These are phyloP conservation scores for Salvia rosmarinus DNA, from an alignment of 257 asterid species.

Conservation along the genomic window DNA sequence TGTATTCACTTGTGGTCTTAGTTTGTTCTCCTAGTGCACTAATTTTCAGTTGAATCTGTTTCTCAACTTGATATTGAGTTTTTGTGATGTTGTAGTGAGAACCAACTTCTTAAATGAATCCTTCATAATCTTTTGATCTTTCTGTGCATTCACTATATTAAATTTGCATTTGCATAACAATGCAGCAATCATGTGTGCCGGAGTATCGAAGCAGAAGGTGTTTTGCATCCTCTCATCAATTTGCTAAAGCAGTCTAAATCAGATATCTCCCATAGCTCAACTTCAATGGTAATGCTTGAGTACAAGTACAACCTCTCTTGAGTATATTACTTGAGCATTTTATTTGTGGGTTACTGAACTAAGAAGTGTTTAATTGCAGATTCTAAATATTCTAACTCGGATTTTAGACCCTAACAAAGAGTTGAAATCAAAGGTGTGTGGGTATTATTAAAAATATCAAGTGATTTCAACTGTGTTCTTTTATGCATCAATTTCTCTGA, in stretches of 20 bases:
- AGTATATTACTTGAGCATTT: slow-evolving; percentile 8
- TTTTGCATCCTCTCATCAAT: slow-evolving; percentile 59
- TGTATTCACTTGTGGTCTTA: neutral
- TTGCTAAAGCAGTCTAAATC: slow-evolving; percentile 55
- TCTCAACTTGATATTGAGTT: neutral
- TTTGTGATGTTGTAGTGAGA: slow-evolving; percentile 16
- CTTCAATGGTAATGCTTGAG: slow-evolving; percentile 55
- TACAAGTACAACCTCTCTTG: slow-evolving; percentile 18
- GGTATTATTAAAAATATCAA: slow-evolving; percentile 19
- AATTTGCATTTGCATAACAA: slow-evolving; percentile 33
- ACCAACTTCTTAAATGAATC: slow-evolving; percentile 19
- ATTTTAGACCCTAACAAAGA: slow-evolving; percentile 82
- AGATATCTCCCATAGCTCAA: slow-evolving; percentile 43
- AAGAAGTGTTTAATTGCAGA: slow-evolving; percentile 51
- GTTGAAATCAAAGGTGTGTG: slow-evolving; percentile 65
- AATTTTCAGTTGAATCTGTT: neutral
- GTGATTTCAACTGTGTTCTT: slow-evolving; percentile 22
- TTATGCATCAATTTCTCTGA: slow-evolving; percentile 30
- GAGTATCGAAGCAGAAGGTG: slow-evolving; percentile 74
- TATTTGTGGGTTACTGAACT: slow-evolving; percentile 31
- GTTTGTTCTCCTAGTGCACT: neutral
- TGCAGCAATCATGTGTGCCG: slow-evolving; percentile 76
- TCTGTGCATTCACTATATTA: slow-evolving; percentile 21
- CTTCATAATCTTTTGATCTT: slow-evolving; percentile 4
- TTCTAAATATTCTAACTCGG: slow-evolving; percentile 72